Evolutionary conservation across 192 early-diverging fungal species (phyloP).

Genomic region (Dimargaris verticillata): DNA sequence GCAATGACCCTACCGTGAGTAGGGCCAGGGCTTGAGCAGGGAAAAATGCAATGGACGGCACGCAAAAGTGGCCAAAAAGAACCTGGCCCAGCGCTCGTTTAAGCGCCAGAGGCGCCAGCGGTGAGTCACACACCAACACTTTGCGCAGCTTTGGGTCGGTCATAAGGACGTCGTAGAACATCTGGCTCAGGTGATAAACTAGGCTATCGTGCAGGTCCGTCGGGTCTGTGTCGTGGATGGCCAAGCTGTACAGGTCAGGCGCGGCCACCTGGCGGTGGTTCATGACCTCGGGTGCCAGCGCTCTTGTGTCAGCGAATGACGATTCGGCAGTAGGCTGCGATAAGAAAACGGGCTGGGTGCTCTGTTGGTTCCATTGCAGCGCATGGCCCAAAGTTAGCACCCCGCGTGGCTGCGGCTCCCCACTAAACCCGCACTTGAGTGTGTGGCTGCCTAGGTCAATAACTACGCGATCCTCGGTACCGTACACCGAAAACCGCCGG

Average conservation of each 20-base stretch:
- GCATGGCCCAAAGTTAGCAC: conserved; percentile 33
- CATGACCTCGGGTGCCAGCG: conserved; percentile 4
- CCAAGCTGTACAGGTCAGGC: conserved; percentile 13
- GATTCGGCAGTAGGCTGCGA: background rate
- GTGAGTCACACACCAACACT: conserved; percentile 64
- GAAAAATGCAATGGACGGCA: conserved; percentile 63
- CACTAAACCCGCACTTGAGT: conserved; percentile 73
- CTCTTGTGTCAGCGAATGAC: background rate
- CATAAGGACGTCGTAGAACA: conserved; percentile 37
- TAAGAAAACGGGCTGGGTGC: background rate
- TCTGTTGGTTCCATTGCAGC: conserved; percentile 11
- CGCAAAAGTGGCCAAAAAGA: conserved; percentile 59
- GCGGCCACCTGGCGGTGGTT: background rate
- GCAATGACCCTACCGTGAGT: conserved; percentile 52
- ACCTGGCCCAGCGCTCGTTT: conserved; percentile 53
- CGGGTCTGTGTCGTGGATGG: conserved; percentile 16
- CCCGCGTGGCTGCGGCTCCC: conserved; percentile 61
- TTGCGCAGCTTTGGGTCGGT: conserved; percentile 71
- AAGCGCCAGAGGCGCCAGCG: conserved; percentile 45
- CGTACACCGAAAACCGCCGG: conserved; percentile 8
- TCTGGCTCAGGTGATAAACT: conserved; percentile 17
- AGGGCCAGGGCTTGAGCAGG: conserved; percentile 53
- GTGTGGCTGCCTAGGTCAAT: conserved; percentile 71
- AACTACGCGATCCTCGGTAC: conserved; percentile 66
- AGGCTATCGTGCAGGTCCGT: conserved; percentile 37